A percentile compares a stretch with the other conserved stretches of the same genome.
Conservation (phyloP, 2,329 filamentous ascomycete species). For the Pyricularia pennisetigena region DNA sequence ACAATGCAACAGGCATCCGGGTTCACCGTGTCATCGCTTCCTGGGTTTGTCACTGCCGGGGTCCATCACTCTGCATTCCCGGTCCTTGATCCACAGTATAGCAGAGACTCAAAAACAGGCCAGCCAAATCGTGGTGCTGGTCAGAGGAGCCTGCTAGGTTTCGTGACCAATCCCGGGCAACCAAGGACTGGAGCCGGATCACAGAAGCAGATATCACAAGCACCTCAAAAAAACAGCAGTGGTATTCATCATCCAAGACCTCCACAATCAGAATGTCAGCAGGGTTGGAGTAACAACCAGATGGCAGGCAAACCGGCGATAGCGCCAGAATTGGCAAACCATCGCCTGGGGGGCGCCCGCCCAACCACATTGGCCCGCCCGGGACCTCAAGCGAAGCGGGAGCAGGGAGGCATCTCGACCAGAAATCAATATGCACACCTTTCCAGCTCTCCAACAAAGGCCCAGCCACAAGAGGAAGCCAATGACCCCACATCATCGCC, state of each 20-base stretch:
- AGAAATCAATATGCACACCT: slow-evolving; percentile 44
- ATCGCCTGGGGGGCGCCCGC: slow-evolving; percentile 30
- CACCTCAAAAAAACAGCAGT: slow-evolving; percentile 2
- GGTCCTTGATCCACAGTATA: slow-evolving; percentile 11
- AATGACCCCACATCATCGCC: slow-evolving; percentile 12
- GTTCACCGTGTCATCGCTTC: slow-evolving; percentile 48
- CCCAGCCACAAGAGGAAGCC: slow-evolving; percentile 10
- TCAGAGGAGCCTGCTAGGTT: slow-evolving; percentile 32
- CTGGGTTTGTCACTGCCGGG: slow-evolving; percentile 54
- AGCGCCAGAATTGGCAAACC: slow-evolving; percentile 21
- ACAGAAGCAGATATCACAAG: neutral
- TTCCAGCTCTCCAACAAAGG: slow-evolving; percentile 41
- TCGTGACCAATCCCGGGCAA: slow-evolving; percentile 17
- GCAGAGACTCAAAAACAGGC: neutral
- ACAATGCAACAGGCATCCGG: slow-evolving; percentile 50
- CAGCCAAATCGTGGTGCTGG: neutral
- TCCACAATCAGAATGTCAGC: neutral
- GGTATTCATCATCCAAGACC: slow-evolving; percentile 6
- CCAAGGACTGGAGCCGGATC: slow-evolving; percentile 10
- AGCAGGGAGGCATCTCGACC: slow-evolving; percentile 15
- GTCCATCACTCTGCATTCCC: slow-evolving; percentile 35
- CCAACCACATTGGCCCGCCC: slow-evolving; percentile 21
- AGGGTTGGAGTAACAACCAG: slow-evolving; percentile 4
- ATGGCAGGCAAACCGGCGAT: slow-evolving; percentile 14
- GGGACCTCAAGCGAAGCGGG: slow-evolving; percentile 9